Evolutionary conservation across 768 basidiomycete species (phyloP), one percentile per base, ranked within the genome.

Genomic region (Rhodotorula kratochvilovae): DNA sequence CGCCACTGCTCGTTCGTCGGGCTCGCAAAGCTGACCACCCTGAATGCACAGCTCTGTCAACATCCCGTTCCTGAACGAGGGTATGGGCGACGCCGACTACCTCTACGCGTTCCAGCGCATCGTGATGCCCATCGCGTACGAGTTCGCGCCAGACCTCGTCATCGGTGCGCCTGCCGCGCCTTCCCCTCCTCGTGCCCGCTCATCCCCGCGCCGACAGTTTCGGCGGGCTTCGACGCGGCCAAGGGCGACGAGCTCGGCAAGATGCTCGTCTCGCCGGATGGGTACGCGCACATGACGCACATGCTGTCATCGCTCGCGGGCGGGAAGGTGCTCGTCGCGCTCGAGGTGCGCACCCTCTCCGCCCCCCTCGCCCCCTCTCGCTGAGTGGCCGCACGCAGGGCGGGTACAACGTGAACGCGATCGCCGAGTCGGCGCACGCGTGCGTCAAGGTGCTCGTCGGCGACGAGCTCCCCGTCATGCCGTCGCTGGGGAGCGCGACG

Each of bases 241-340:
- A 86, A 85, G 39, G 96, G 96, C 7, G 96, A 99, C 77, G 87
- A 88, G 48, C 84, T 99, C 8, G 96, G 96, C 46, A 89, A 89
- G 81, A 97, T 94, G 77, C 83, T 87, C 74, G 94, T 99, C 70
- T 85, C 90, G 10, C 96, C 96, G 1, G 85, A 87, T 27, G 96
- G 94, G 10, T 99, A 92, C 80, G 92, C 92, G 0, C 96, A 98
- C 77, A 98, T 99, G 94, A 96, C 96, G 12, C 90, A 97, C 78
- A 95, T 99, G 92, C 84, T 99, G 16, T 86, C 88, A 51, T 87
- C 89, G 31, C 83, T 99, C 27, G 95, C 95, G 33, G 86, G 86
- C 15, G 96, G 96, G 5, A 90, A 87, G 76, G 77, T 99, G 25
- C 91, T 95, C 19, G 92, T 95, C 42, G 94, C 92, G 3, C 85